These are phyloP conservation scores for Geotrichum bryndzae DNA, from an alignment of 1,139 yeast species.

Conservation along the genomic window DNA sequence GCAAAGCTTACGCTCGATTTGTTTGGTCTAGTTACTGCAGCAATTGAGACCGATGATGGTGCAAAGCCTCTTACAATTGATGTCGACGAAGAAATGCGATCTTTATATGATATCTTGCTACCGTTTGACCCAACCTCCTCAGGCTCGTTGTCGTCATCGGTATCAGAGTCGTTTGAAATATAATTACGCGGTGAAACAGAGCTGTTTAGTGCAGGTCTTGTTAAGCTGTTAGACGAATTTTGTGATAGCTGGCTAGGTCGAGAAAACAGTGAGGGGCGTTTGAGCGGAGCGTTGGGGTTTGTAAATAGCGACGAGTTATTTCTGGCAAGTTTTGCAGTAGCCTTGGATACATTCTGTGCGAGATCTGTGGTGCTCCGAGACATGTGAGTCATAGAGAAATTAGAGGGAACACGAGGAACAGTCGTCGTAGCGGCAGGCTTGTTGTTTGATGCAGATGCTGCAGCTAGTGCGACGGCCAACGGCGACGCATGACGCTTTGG, in stretches of 20 bases:
- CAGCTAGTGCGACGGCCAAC: not conserved
- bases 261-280: conserved; percentile 11
- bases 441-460: not conserved
- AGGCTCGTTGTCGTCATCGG: conserved; percentile 6
- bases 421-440: not conserved
- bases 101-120: conserved; percentile 14
- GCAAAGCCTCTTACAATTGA: conserved; percentile 45
- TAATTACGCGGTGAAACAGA: not conserved
- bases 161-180: conserved; percentile 3
- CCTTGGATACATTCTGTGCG: not conserved
- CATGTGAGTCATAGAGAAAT: conserved; percentile 8
- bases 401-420: conserved; percentile 2
- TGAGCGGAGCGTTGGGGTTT: conserved; percentile 1
- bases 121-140: conserved; percentile 22
- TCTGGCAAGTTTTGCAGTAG: conserved; percentile 6
- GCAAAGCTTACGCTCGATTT: not conserved
- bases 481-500: not conserved
- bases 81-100: conserved; percentile 35
- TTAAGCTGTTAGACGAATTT: not conserved
- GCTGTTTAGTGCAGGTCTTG: not conserved
- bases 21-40: not conserved
- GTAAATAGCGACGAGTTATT: conserved; percentile 11
- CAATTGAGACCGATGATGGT: conserved; percentile 35
- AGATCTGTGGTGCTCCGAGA: conserved; percentile 5
- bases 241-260: conserved; percentile 6